Evolutionary conservation across 345 rosid species (phyloP).

Genomic region (Xanthoceras sorbifolium): DNA sequence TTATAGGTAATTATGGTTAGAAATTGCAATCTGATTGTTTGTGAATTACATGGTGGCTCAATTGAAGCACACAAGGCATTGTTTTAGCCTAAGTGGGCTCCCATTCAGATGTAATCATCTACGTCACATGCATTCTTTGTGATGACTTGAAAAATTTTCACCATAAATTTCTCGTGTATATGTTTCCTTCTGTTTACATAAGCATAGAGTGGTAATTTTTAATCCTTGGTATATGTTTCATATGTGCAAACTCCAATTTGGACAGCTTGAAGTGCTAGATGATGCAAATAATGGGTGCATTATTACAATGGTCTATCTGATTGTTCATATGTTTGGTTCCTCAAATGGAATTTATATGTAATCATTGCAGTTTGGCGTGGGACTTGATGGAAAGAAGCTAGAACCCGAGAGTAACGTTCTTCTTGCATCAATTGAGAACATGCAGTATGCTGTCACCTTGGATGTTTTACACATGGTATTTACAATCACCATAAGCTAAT

Average conservation of each 20-base stretch:
- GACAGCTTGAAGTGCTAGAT: constrained; percentile 9
- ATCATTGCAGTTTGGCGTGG: constrained; percentile 59
- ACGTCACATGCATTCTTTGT: not conserved
- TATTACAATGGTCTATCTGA: not conserved
- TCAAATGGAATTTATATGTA: not conserved
- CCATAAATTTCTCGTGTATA: not conserved
- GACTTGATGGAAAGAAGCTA: constrained; percentile 89
- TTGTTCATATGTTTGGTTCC: not conserved
- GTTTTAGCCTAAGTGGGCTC: not conserved
- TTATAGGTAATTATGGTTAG: not conserved
- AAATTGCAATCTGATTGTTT: not conserved
- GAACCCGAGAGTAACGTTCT: constrained; percentile 99
- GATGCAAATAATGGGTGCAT: constrained; percentile 4
- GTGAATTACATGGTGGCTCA: not conserved
- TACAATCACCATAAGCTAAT: not conserved
- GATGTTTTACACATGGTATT: constrained; percentile 92
- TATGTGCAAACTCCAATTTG: not conserved
- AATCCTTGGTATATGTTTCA: not conserved
- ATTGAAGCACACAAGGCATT: not conserved
- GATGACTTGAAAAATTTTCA: not conserved
- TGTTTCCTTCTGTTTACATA: not conserved
- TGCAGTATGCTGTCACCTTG: constrained; percentile 98
- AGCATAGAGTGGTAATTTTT: not conserved
- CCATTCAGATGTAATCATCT: not conserved
- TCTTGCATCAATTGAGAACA: constrained; percentile 98